Percentiles rank a stretch among this genome's conserved stretches.
These are phyloP conservation scores for Tylopilus sp. DNA, from an alignment of 768 basidiomycete genomes.

Conservation along the genomic window DNA sequence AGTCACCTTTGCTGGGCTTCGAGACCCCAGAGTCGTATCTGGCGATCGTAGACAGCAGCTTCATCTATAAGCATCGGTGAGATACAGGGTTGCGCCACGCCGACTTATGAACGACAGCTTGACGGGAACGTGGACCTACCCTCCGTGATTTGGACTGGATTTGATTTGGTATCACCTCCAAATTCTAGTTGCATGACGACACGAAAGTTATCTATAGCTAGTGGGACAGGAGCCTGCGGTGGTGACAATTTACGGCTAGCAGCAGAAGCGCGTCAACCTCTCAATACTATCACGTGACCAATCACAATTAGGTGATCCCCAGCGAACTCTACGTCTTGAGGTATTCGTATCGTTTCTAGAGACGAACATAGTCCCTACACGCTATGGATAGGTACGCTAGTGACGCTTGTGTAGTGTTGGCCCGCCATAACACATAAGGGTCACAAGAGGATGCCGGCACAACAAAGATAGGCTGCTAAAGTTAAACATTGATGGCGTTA, in stretches of 20 bases:
- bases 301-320: too few relatives aligned
- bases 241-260: background rate
- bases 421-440: background rate
- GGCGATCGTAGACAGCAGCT: conserved; percentile 91
- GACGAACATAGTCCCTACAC: background rate
- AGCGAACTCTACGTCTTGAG: too few relatives aligned
- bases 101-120: background rate
- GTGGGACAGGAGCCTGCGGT: too few relatives aligned
- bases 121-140: conserved; percentile 39
- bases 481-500: background rate
- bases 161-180: conserved; percentile 32
- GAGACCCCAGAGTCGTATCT: conserved; percentile 96
- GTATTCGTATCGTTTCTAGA: background rate
- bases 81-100: background rate
- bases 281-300: conserved; percentile 18
- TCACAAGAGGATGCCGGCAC: background rate
- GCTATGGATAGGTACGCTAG: background rate
- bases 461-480: background rate
- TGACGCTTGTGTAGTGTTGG: background rate
- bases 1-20: conserved; percentile 92
- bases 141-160: conserved; percentile 59
- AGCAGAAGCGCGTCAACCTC: too few relatives aligned
- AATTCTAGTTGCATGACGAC: conserved; percentile 18
- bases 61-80: conserved; percentile 39
- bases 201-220: background rate